Base-by-base conservation (phyloP, 2,329 filamentous ascomycete genomes). In the Fusarium brevicatenulatum region DNA sequence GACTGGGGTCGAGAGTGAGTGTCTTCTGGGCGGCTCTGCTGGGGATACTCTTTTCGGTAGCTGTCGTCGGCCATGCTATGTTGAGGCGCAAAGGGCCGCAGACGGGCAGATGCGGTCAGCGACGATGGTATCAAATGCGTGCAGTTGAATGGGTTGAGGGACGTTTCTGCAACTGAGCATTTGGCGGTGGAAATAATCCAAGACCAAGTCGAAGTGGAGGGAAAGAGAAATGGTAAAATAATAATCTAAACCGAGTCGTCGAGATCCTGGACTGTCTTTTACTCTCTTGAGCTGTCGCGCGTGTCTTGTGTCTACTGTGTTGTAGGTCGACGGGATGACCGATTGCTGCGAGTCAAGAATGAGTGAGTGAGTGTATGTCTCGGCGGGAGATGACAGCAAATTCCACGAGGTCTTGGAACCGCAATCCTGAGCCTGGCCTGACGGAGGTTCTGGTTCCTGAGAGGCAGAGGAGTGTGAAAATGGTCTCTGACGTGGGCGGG, bases 51-150 rank as follows among this genome's bases (percentile, higher is more conserved):
- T 72, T 80, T 79, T 73, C 80, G 80, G 74, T 81, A 79, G 66
- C 78, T 80, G 73, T 83, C 81, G 79, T 82, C 81, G 76, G 81
- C 81, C 81, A 83, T 83, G 77, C 80, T 82, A 78, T 77, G 80
- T 75, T 71, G 73, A 74, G 66, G 70, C 68, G 70, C 65, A 66
- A 72, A 63, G 64, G 74, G 73, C 77, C 78, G 69, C 76, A 76
- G 73, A 73, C 62, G 50, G 76, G 72, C 72, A 63, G 63, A 63
- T 74, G 73, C 60, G 62, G 70, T 63, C 72, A 74, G 65, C 57
- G 67, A 63, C 55, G 68, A 52, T 61, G 44, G 54, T 60, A 71
- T 70, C 68, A 64, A 40, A 60, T 49, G 55, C 64, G 55, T 74
- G 50, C 25, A 39, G 58, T 60, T 46, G 54, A 63, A 37, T 43